Evolutionary conservation across 176 grass and related monocot genomes (phyloP).

Genomic region (Triticum monococcum): DNA sequence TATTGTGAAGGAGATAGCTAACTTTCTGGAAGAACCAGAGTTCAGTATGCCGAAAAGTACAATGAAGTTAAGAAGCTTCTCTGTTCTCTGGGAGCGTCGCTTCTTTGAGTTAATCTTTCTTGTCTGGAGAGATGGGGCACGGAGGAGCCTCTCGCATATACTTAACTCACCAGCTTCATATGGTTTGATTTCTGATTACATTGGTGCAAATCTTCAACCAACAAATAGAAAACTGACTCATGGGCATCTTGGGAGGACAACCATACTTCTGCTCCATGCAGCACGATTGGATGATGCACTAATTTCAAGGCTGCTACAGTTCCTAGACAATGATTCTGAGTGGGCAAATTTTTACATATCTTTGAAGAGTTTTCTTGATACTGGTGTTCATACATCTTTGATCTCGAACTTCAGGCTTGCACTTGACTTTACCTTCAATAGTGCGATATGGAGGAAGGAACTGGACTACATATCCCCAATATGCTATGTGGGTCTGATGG

Average conservation of each 20-base stretch:
- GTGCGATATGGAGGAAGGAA: slow-evolving; percentile 12
- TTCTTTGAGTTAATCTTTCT: slow-evolving; percentile 46
- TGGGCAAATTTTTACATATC: slow-evolving; percentile 51
- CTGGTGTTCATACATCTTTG: slow-evolving; percentile 35
- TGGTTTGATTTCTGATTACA: slow-evolving; percentile 25
- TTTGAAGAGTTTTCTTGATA: slow-evolving; percentile 42
- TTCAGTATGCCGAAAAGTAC: background rate
- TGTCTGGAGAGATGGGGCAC: slow-evolving; percentile 25
- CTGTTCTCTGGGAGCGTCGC: background rate
- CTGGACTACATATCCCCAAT: slow-evolving; percentile 49
- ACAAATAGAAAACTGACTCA: slow-evolving; percentile 24
- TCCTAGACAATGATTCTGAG: slow-evolving; percentile 1
- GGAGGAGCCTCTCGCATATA: slow-evolving; percentile 25
- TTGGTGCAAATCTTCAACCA: no score
- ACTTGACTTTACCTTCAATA: slow-evolving; percentile 41
- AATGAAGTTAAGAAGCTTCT: background rate
- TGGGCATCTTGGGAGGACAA: slow-evolving; percentile 44
- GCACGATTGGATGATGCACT: slow-evolving; percentile 29
- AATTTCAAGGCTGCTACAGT: slow-evolving; percentile 29
- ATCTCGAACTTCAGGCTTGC: slow-evolving; percentile 33
- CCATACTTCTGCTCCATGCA: slow-evolving; percentile 46
- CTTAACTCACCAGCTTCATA: slow-evolving; percentile 30
- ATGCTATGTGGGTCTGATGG: slow-evolving; percentile 59
- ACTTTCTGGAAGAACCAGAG: slow-evolving; percentile 36
- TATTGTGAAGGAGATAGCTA: slow-evolving; percentile 40